Percentiles rank a stretch among this genome's conserved stretches.
These are phyloP conservation scores for Solanum appendiculatum DNA, from an alignment of 257 asterid species.

Conservation along the genomic window DNA sequence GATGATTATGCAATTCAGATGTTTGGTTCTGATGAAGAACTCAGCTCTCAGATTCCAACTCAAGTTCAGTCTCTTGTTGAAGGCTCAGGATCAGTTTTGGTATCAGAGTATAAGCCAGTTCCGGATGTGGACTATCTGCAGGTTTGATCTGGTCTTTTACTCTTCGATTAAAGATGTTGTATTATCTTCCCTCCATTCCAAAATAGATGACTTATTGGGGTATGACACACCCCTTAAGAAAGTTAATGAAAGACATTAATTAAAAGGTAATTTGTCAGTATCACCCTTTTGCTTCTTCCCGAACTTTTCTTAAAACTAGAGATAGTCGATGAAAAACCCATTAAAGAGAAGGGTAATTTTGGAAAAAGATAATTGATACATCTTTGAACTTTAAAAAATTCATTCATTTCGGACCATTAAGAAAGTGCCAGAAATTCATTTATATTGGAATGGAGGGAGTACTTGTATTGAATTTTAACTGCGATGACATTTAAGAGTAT, in stretches of 20 bases:
- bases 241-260: neutral
- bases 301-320: neutral
- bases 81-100: constrained; percentile 72
- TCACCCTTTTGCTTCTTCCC: neutral
- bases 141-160: constrained; percentile 30
- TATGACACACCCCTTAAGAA: neutral
- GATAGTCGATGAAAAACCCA: neutral
- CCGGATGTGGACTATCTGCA: constrained; percentile 96
- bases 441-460: neutral
- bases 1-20: constrained; percentile 41
- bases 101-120: constrained; percentile 62
- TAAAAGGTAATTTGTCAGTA: neutral
- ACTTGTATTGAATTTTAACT: neutral
- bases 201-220: neutral
- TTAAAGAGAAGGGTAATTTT: neutral
- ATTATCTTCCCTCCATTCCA: neutral
- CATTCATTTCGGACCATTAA: neutral
- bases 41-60: constrained; percentile 61
- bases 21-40: constrained; percentile 72
- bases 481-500: neutral
- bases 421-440: neutral
- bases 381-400: neutral
- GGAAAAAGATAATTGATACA: neutral
- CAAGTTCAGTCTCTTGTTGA: constrained; percentile 78
- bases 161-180: neutral